A percentile compares a stretch with the other conserved stretches of the same genome.
These are phyloP conservation scores for Mycoemilia scoparia DNA, from an alignment of 192 early-diverging fungal genomes.

Conservation along the genomic window DNA sequence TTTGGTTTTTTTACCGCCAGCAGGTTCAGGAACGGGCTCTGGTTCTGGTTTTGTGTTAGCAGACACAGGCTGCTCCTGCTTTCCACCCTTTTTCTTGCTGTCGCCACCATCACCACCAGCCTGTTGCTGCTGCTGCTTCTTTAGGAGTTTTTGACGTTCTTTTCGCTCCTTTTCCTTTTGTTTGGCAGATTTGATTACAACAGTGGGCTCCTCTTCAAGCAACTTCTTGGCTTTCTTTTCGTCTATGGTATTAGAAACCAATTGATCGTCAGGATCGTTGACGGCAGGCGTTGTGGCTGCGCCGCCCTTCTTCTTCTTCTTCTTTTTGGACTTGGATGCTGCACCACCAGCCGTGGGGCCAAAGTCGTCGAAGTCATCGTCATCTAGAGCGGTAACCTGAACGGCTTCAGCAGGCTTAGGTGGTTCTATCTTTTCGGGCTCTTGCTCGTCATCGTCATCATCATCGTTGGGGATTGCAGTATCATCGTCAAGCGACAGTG, in stretches of 20 bases:
- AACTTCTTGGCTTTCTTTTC: no score
- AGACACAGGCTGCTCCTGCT: constrained; percentile 32
- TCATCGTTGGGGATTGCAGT: constrained; percentile 10
- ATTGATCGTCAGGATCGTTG: constrained; percentile 9
- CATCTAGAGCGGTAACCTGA: background rate
- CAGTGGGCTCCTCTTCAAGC: constrained; percentile 11
- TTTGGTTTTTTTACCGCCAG: constrained; percentile 10
- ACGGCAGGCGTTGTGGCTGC: constrained; percentile 6
- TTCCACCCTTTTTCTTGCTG: constrained; percentile 31
- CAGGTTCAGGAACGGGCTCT: constrained; percentile 7
- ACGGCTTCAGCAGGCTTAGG: constrained; percentile 5
- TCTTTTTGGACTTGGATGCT: constrained; percentile 7
- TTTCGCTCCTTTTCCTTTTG: constrained; percentile 34
- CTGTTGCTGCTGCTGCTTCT: constrained; percentile 24
- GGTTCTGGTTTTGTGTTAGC: constrained; percentile 11
- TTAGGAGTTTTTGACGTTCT: constrained; percentile 19
- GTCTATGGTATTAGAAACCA: background rate
- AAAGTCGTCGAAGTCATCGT: constrained; percentile 1
- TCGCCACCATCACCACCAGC: constrained; percentile 7
- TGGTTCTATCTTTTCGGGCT: no score
- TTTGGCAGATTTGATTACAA: constrained; percentile 29
- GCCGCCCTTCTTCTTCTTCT: constrained; percentile 10
- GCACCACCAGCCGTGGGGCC: constrained; percentile 1
- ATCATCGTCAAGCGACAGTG: constrained; percentile 12
- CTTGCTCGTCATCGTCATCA: constrained; percentile 24